These are phyloP conservation scores for Talaromyces sp. DNA, from an alignment of 2,329 filamentous ascomycete species.

Conservation along the genomic window DNA sequence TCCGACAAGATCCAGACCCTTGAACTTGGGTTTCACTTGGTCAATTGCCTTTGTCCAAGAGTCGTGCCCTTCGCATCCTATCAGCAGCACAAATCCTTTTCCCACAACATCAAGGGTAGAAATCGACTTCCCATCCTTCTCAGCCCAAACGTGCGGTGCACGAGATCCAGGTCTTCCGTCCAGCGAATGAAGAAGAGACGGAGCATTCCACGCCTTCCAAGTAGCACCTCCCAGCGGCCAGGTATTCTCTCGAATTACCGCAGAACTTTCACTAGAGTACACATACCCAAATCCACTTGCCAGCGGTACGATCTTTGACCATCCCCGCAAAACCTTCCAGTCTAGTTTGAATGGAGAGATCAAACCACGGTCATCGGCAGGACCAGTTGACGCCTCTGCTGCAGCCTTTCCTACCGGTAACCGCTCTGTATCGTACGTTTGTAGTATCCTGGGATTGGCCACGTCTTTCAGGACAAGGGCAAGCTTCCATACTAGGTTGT, in stretches of 20 bases:
- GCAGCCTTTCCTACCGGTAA: slow-evolving; percentile 10
- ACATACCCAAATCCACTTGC: slow-evolving; percentile 12
- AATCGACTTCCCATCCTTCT: slow-evolving; percentile 10
- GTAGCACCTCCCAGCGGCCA: slow-evolving; percentile 9
- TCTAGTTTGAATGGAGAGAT: not conserved
- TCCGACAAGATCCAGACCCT: not conserved
- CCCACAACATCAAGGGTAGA: slow-evolving; percentile 14
- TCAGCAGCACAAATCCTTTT: slow-evolving; percentile 10
- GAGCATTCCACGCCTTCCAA: slow-evolving; percentile 11
- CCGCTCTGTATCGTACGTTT: slow-evolving; percentile 12
- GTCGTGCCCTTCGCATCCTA: slow-evolving; percentile 4
- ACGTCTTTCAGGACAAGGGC: slow-evolving; percentile 44
- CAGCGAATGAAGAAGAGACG: slow-evolving; percentile 14
- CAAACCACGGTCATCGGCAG: slow-evolving; percentile 11
- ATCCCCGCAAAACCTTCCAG: slow-evolving; percentile 1
- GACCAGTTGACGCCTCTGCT: slow-evolving; percentile 10
- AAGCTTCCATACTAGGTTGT: slow-evolving; percentile 58
- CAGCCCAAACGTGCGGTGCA: slow-evolving; percentile 11
- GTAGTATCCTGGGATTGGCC: slow-evolving; percentile 23
- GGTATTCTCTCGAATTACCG: slow-evolving; percentile 6
- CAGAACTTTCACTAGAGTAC: slow-evolving; percentile 12
- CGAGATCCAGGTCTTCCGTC: slow-evolving; percentile 13
- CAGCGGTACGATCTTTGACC: not conserved
- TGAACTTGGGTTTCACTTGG: not conserved
- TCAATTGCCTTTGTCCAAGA: slow-evolving; percentile 6